Evolutionary conservation across 2,329 filamentous ascomycete genomes (phyloP), one percentile per base, ranked within the genome.

Genomic region (Fusarium avenaceum): DNA sequence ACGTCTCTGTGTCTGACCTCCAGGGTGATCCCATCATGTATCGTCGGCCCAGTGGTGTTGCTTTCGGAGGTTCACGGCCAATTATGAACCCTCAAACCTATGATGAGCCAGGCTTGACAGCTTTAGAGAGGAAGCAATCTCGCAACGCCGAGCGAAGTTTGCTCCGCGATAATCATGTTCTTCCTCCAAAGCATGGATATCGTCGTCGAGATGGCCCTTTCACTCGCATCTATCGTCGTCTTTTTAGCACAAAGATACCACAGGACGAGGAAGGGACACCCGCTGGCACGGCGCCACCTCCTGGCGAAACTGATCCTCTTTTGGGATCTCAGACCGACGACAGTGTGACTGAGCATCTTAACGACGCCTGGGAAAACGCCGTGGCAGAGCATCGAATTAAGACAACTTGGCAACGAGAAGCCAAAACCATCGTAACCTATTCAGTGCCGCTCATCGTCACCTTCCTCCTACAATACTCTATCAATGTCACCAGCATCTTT

Each of bases 401-500:
- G 53, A 97, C 94, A 6, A 96, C 93, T 7, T 98, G 94, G 94
- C 90, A 92, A 78, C 89, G 94, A 65, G 95, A 98, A 82, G 85
- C 91, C 42, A 94, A 94, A 81, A 94, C 94, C 2, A 85, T 98
- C 40, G 81, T 86, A 30, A 84, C 86, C 65, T 94, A 94, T 76
- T 90, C 91, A 4, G 82, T 85, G 30, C 92, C 92, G 1, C 80
- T 95, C 50, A 87, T 93, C 43, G 63, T 74, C 43, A 94, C 92
- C 0, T 95, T 94, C 73, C 68, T 94, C 51, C 83, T 96, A 32
- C 92, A 96, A 76, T 95, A 95, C 76, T 94, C 92, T 32, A 86
- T 96, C 75, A 94, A 91, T n/a, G 90, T 94, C 40, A 88, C 91
- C 1, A 92, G 90, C 75, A 89, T 95, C 64, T 94, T 96, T 74